Conservation (phyloP, 202 grass and related monocot genomes). For the Setaria viridis region DNA sequence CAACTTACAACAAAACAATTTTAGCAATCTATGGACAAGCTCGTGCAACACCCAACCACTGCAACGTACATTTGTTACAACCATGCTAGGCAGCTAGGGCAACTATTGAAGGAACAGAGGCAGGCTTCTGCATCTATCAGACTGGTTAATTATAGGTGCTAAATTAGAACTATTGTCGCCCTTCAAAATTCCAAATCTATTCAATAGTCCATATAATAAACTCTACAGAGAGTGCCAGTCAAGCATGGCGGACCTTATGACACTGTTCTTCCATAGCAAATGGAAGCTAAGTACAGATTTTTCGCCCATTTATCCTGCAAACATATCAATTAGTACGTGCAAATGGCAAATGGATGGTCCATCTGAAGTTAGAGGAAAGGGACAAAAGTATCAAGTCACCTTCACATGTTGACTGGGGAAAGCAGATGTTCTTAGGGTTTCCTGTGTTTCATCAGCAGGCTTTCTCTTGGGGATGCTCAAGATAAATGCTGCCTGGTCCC, state of each 20-base stretch:
- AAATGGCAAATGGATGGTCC: conserved; percentile 24
- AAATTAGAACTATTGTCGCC: conserved; percentile 36
- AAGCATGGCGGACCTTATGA: conserved; percentile 58
- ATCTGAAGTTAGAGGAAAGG: not conserved
- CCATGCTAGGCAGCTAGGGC: not conserved
- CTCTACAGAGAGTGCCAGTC: conserved; percentile 38
- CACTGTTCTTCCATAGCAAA: conserved; percentile 94
- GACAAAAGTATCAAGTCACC: conserved; percentile 49
- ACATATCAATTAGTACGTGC: conserved; percentile 36
- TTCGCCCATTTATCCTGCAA: conserved; percentile 94
- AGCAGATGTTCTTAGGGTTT: conserved; percentile 92
- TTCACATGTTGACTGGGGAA: conserved; percentile 97
- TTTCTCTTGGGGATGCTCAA: conserved; percentile 88
- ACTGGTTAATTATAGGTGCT: conserved; percentile 47
- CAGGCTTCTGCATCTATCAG: conserved; percentile 43
- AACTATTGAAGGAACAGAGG: conserved; percentile 34
- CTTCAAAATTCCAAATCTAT: conserved; percentile 47
- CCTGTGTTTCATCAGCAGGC: conserved; percentile 92
- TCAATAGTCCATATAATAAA: conserved; percentile 24
- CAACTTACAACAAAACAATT: conserved; percentile 24
- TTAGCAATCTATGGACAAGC: conserved; percentile 41
- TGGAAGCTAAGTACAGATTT: conserved; percentile 85
- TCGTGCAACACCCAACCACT: conserved; percentile 30
- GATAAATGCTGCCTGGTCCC: conserved; percentile 83
- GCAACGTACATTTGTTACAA: conserved; percentile 35